Evolutionary conservation across 2,329 filamentous ascomycete species (phyloP).

Genomic region (Phyllachora maydis): DNA sequence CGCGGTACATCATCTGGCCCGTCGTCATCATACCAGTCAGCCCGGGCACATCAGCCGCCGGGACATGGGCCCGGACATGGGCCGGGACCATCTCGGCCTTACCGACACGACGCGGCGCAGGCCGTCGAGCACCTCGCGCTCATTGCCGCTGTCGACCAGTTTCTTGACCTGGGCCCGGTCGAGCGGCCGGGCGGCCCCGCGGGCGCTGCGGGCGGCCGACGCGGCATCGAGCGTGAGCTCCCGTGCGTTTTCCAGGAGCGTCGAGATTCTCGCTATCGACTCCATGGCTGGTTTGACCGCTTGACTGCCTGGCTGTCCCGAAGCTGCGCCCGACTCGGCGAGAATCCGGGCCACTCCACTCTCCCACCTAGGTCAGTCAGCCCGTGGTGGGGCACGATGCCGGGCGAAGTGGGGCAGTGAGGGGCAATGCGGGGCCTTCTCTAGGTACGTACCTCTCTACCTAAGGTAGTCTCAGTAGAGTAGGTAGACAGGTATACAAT

Average conservation of each 20-base stretch:
- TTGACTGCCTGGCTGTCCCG: too few relatives aligned
- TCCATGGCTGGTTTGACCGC: too few relatives aligned
- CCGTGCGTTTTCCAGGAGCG: slow-evolving; percentile 83
- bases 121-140: slow-evolving; percentile 83
- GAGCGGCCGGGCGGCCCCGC: slow-evolving; percentile 38
- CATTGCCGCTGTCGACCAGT: slow-evolving; percentile 80
- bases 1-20: slow-evolving; percentile 81
- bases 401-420: too few relatives aligned
- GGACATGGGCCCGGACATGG: neutral
- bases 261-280: slow-evolving; percentile 85
- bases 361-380: too few relatives aligned
- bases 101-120: slow-evolving; percentile 76
- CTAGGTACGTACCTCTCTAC: too few relatives aligned
- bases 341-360: slow-evolving; percentile 11
- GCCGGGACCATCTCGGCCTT: too few relatives aligned
- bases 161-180: slow-evolving; percentile 81
- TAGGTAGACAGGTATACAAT: too few relatives aligned
- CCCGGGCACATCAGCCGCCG: neutral
- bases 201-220: slow-evolving; percentile 55
- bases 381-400: too few relatives aligned
- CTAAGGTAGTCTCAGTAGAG: too few relatives aligned
- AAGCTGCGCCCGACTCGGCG: neutral
- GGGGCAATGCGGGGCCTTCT: too few relatives aligned
- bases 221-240: slow-evolving; percentile 96
- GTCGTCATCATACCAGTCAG: slow-evolving; percentile 2